A percentile compares a stretch with the other conserved stretches of the same genome.
Conservation (phyloP, 2,329 filamentous ascomycete genomes). For the Colletotrichum salicis region DNA sequence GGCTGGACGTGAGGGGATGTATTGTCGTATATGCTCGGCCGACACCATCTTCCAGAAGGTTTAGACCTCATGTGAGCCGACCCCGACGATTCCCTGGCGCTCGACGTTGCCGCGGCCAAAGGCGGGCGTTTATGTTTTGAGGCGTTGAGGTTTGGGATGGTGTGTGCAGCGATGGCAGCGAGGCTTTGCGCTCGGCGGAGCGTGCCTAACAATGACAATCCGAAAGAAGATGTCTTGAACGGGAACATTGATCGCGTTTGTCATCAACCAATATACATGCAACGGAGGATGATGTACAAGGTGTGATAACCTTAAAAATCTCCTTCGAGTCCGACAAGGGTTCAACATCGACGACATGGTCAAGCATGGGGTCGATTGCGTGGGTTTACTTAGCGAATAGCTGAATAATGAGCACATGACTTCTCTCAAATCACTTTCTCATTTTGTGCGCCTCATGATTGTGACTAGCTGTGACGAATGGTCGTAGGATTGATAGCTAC, state of each 20-base stretch:
- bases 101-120: background rate
- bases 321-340: conserved; percentile 24
- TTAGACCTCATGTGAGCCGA: too few relatives aligned
- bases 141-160: conserved; percentile 8
- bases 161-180: conserved; percentile 9
- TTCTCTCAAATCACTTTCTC: background rate
- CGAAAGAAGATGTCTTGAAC: background rate
- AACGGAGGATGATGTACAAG: background rate
- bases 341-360: conserved; percentile 19
- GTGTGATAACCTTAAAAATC: background rate
- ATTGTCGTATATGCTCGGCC: background rate
- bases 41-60: background rate
- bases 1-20: background rate
- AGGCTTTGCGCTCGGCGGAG: background rate
- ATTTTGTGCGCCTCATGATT: too few relatives aligned
- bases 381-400: conserved; percentile 4
- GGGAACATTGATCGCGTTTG: background rate
- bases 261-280: conserved; percentile 1
- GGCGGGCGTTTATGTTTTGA: background rate
- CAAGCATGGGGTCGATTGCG: conserved; percentile 12
- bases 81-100: too few relatives aligned
- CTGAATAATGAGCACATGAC: conserved; percentile 19
- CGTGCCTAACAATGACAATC: background rate
- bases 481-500: too few relatives aligned
- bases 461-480: background rate